Conservation (phyloP, 768 basidiomycete genomes). For the Xanthoconium stramineum region DNA sequence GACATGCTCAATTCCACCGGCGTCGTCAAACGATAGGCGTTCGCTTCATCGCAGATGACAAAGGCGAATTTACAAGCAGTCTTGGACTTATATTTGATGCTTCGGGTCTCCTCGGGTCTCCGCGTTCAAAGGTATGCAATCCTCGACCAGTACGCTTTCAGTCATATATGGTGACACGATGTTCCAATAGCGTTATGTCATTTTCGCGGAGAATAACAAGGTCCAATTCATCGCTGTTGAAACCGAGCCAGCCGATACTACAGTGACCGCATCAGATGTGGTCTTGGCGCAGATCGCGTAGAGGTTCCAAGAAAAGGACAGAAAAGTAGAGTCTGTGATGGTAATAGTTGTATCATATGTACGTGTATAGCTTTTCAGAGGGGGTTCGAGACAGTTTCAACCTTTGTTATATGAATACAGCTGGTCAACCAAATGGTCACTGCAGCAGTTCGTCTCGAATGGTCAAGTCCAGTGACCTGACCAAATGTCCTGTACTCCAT, state of each 20-base stretch:
- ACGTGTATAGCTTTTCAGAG: not conserved
- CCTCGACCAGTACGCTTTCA: not conserved
- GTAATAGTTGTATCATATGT: not conserved
- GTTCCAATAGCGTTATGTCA: constrained; percentile 45
- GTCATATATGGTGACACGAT: not conserved
- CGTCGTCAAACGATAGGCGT: constrained; percentile 35
- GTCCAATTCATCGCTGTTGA: constrained; percentile 55
- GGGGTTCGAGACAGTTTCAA: too few relatives aligned
- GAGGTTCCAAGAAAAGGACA: not conserved
- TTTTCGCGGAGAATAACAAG: constrained; percentile 56
- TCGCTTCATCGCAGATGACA: constrained; percentile 69
- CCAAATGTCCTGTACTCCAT: too few relatives aligned
- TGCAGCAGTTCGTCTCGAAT: too few relatives aligned
- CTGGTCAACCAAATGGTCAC: too few relatives aligned
- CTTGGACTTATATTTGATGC: constrained; percentile 64
- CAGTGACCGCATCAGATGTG: constrained; percentile 49
- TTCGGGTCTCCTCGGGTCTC: constrained; percentile 57
- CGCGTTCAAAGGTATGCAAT: constrained; percentile 56
- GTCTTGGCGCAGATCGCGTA: constrained; percentile 38
- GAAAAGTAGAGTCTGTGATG: not conserved
- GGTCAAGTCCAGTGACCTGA: too few relatives aligned
- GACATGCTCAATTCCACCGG: not conserved
- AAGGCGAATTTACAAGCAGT: constrained; percentile 49
- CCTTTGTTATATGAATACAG: too few relatives aligned
- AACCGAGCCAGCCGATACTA: constrained; percentile 42